Evolutionary conservation across 768 basidiomycete genomes (phyloP).

Genomic region (Russula vinacea): DNA sequence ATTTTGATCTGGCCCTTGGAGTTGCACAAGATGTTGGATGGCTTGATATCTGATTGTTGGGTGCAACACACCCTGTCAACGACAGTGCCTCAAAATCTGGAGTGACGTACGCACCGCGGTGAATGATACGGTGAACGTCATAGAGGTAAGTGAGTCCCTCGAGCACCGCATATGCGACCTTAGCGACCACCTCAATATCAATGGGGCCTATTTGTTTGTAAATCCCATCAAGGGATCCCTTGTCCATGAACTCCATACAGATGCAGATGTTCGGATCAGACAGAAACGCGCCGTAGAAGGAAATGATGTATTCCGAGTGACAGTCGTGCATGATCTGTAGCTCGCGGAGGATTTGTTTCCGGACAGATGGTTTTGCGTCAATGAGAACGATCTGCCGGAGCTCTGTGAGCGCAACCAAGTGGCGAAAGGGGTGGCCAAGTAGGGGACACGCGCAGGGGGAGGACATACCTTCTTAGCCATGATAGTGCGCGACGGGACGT

Average conservation of each 20-base stretch:
- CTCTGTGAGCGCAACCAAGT: not conserved
- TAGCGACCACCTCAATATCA: constrained; percentile 86
- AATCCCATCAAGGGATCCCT: constrained; percentile 88
- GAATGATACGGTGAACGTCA: constrained; percentile 96
- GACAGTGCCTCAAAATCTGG: not conserved
- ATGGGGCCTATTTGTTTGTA: constrained; percentile 96
- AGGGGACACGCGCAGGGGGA: not conserved
- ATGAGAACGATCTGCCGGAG: constrained; percentile 80
- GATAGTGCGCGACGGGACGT: constrained; percentile 81
- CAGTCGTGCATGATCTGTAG: constrained; percentile 99
- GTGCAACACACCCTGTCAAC: not conserved
- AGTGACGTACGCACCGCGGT: constrained; percentile 81
- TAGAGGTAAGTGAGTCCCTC: constrained; percentile 96
- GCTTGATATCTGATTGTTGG: constrained; percentile 81
- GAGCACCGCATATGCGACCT: constrained; percentile 91
- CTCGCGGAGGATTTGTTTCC: constrained; percentile 97
- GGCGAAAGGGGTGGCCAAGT: not conserved
- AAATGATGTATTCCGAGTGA: constrained; percentile 88
- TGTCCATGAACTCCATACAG: constrained; percentile 97
- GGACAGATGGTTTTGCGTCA: constrained; percentile 91
- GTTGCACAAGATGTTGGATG: constrained; percentile 95
- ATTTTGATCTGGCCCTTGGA: constrained; percentile 97
- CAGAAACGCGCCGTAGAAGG: constrained; percentile 95
- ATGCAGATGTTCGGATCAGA: constrained; percentile 98
- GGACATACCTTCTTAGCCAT: constrained; percentile 95